Percentiles rank a stretch among this genome's conserved stretches.
Conservation (phyloP, 192 early-diverging fungal species). For the Coemansia biformis region DNA sequence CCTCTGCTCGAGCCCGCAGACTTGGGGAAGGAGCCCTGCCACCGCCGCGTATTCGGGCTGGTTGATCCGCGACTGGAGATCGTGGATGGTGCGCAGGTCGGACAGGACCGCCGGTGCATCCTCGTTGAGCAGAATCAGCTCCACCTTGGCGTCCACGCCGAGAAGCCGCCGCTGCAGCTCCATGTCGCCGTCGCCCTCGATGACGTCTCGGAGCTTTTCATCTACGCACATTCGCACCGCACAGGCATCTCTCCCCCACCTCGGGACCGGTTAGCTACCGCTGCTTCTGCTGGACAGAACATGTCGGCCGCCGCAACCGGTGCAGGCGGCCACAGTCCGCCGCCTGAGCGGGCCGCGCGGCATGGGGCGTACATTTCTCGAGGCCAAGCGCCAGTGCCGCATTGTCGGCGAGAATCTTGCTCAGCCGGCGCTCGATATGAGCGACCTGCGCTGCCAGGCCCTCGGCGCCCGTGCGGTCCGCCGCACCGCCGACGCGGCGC, state of each 20-base stretch:
- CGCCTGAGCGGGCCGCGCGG: too few relatives aligned
- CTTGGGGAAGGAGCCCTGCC: constrained; percentile 19
- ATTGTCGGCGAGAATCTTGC: constrained; percentile 17
- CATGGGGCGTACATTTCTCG: constrained; percentile 28
- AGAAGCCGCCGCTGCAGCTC: constrained; percentile 34
- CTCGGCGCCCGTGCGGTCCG: background rate
- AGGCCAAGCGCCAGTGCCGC: constrained; percentile 16
- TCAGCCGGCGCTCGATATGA: constrained; percentile 24
- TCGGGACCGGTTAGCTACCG: too few relatives aligned
- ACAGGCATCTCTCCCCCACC: too few relatives aligned
- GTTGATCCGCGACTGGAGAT: constrained; percentile 31
- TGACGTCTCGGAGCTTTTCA: constrained; percentile 31
- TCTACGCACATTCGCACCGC: too few relatives aligned
- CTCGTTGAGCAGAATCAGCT: constrained; percentile 37
- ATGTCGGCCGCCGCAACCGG: too few relatives aligned
- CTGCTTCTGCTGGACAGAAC: too few relatives aligned
- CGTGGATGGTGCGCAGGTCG: constrained; percentile 28
- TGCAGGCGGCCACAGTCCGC: too few relatives aligned
- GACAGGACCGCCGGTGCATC: constrained; percentile 20
- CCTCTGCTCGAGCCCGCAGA: constrained; percentile 16
- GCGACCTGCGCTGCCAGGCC: constrained; percentile 24
- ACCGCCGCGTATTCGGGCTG: constrained; percentile 41
- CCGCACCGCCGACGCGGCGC: constrained; percentile 22
- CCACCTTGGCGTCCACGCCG: constrained; percentile 33
- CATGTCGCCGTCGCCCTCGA: constrained; percentile 43